These are phyloP conservation scores for Neurospora sp. DNA, from an alignment of 2,329 filamentous ascomycete genomes.

Conservation along the genomic window DNA sequence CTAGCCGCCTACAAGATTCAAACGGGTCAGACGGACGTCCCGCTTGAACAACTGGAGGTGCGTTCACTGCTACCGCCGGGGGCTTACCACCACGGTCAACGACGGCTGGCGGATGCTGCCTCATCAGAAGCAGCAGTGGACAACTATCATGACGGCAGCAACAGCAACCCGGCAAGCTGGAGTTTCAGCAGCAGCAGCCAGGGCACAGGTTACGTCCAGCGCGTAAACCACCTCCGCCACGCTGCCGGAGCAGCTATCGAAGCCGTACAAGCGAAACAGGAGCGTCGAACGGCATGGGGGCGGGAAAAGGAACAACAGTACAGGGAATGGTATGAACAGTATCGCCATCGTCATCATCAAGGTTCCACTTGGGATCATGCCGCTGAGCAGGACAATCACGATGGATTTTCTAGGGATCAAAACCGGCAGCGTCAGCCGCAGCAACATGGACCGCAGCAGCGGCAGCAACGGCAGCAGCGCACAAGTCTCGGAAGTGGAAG, in stretches of 20 bases:
- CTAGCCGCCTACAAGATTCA: constrained; percentile 67
- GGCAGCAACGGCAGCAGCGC: not conserved
- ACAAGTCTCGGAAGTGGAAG: not conserved
- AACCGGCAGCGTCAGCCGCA: not conserved
- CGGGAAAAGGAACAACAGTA: not conserved
- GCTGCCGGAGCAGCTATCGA: not conserved
- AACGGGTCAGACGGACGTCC: constrained; percentile 59
- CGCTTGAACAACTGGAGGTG: constrained; percentile 49
- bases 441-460: not conserved
- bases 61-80: constrained; percentile 21
- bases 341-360: not conserved
- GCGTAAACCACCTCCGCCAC: not conserved
- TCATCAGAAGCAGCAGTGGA: not conserved
- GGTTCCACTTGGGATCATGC: not conserved
- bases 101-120: not conserved
- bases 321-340: not conserved
- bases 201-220: not conserved
- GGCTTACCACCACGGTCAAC: constrained; percentile 3
- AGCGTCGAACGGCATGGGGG: not conserved
- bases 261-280: not conserved
- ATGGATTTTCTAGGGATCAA: not conserved
- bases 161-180: not conserved
- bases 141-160: not conserved
- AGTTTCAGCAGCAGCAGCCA: not conserved
- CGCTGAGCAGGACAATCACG: not conserved